Evolutionary conservation across 2,329 filamentous ascomycete genomes (phyloP).

Genomic region (Beauveria varroae): DNA sequence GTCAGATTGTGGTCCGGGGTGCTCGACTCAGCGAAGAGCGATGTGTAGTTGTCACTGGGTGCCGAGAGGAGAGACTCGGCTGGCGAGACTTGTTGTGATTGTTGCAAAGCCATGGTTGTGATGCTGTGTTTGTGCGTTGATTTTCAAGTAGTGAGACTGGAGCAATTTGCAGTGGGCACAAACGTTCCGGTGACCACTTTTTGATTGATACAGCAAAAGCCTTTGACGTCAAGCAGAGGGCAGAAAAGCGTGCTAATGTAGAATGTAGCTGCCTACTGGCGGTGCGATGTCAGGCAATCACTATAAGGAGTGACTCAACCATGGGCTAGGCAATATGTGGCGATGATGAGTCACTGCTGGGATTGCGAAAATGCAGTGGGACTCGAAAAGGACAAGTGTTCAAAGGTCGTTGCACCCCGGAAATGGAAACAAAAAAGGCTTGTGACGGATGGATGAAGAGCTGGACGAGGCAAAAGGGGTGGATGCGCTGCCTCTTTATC

Average conservation of each 20-base stretch:
- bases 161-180: neutral
- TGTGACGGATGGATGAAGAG: neutral
- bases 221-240: slow-evolving; percentile 15
- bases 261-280: slow-evolving; percentile 1
- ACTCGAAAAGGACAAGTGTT: slow-evolving; percentile 22
- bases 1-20: slow-evolving; percentile 23
- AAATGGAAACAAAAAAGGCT: neutral
- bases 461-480: slow-evolving; percentile 13
- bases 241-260: slow-evolving; percentile 10
- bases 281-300: slow-evolving; percentile 13
- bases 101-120: slow-evolving; percentile 8
- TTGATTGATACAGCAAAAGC: neutral
- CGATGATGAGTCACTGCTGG: slow-evolving; percentile 17
- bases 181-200: neutral
- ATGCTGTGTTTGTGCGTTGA: slow-evolving; percentile 9
- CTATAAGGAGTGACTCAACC: slow-evolving; percentile 9
- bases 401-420: slow-evolving; percentile 13
- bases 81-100: slow-evolving; percentile 33
- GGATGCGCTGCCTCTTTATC: slow-evolving; percentile 27
- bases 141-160: slow-evolving; percentile 1
- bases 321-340: slow-evolving; percentile 5
- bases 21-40: slow-evolving; percentile 35
- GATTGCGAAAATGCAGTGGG: neutral
- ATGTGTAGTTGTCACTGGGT: slow-evolving; percentile 40
- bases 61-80: slow-evolving; percentile 47